These are phyloP conservation scores for Chlorella sp. DNA, from an alignment of 139 green algal genomes.

Conservation along the genomic window DNA sequence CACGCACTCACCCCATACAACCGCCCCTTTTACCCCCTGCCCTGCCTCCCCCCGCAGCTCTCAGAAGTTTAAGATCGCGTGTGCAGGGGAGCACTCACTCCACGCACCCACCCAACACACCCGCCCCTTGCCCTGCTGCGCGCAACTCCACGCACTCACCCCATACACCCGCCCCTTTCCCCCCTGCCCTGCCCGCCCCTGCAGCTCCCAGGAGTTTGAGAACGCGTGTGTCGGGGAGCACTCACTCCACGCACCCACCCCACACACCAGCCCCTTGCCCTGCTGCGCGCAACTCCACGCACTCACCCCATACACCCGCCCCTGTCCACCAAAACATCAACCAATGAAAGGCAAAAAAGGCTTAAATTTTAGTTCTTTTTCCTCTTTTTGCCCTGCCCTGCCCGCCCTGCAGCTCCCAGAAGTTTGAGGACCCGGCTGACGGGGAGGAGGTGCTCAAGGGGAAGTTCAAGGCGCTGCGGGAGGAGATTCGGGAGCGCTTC, in stretches of 20 bases:
- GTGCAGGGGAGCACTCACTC: too few species aligned
- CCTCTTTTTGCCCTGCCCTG: too few species aligned
- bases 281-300: neutral
- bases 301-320: neutral
- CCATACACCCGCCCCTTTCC: neutral
- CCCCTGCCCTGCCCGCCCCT: neutral
- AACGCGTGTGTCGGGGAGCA: too few species aligned
- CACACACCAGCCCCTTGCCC: conserved; percentile 47
- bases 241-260: neutral
- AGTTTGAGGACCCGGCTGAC: conserved; percentile 97
- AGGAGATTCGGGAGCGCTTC: conserved; percentile 92
- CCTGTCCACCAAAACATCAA: neutral
- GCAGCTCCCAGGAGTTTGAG: conserved; percentile 96
- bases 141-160: too few species aligned
- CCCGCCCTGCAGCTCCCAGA: conserved; percentile 75
- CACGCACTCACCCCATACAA: too few species aligned
- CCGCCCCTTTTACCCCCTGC: neutral
- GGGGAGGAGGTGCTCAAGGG: conserved; percentile 74
- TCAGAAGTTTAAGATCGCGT: conserved; percentile 99
- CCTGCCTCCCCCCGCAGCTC: conserved; percentile 48
- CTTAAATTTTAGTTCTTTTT: too few species aligned
- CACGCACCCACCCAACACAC: neutral
- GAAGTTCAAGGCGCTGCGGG: conserved; percentile 83
- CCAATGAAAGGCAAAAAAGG: too few species aligned
- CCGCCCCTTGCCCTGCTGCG: neutral